Base-by-base conservation (phyloP, 768 basidiomycete genomes). In the Boletus vinaceobasis region DNA sequence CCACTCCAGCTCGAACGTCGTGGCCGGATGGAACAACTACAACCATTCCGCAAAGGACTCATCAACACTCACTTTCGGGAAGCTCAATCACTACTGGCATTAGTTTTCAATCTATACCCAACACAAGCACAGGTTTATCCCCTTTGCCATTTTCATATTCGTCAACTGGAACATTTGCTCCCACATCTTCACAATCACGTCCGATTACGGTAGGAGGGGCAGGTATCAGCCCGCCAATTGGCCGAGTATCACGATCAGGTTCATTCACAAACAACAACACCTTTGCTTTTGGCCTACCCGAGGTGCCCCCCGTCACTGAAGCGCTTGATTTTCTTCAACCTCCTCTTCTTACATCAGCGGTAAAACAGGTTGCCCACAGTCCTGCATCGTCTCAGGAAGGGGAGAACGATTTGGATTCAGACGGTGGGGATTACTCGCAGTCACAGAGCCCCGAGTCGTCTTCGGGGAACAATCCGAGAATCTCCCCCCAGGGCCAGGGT, bases 201-300 rank as follows among this genome's bases (percentile, higher is more conserved):
- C 50, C 69, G 47, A 27, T 61, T 45, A 35, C 68, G 6, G 50
- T 48, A 33, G 55, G 55, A 43, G 66, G 62, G 0, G 52, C 62
- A 0, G 69, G 67, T 7, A 71, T 71, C 40, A 72, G 66, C 38
- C 68, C 70, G 3, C 68, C 72, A 31, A 73, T 82, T 50, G 82
- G 83, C 32, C 73, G 82, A 54, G 77, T 84, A 73, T 80, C 80
- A 39, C 77, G 82, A 43, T 83, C 83, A 26, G 78, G 81, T 48
- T 84, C 83, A 23, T 74, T 84, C 53, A 79, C 74, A 44, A 78
- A 75, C 32, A 65, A 74, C 54, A 79, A 72, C 55, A 57, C 73
- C 4, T 77, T 76, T 60, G 52, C 68, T 11, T 77, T 74, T 55
- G 66, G 71, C 69, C 62, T 71, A n/a, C 61, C 71, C 26, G 63